Evolutionary conservation across 169 alveolate species (phyloP).

Genomic region (Plasmodium falciparum): DNA sequence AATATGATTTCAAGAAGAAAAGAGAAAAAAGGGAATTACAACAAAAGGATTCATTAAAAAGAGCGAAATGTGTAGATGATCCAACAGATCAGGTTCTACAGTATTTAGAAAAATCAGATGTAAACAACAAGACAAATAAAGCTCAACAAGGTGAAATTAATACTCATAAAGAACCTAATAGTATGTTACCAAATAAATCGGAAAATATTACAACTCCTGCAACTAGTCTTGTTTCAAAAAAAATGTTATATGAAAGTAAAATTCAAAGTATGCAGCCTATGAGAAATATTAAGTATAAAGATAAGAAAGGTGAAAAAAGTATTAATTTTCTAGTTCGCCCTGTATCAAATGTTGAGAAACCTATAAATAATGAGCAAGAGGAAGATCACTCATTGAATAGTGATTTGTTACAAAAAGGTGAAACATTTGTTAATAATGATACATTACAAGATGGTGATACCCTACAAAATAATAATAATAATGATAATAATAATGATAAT

Average conservation of each 20-base stretch:
- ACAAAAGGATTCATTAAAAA: conserved; percentile 64
- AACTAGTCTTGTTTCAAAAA: conserved; percentile 11
- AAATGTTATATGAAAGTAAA: conserved; percentile 46
- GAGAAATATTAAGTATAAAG: conserved; percentile 63
- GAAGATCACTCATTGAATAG: background rate
- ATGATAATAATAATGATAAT: background rate
- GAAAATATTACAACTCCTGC: background rate
- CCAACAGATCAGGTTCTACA: background rate
- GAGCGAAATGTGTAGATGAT: conserved; percentile 38
- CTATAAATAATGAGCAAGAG: background rate
- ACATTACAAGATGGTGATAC: too few species aligned
- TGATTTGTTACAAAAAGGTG: too few species aligned
- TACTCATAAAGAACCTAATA: background rate
- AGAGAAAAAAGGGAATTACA: conserved; percentile 82
- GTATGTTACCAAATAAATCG: background rate
- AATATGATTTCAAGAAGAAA: conserved; percentile 87
- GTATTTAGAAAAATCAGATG: background rate
- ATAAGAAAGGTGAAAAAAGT: conserved; percentile 69
- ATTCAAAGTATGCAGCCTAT: conserved; percentile 75
- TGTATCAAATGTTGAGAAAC: conserved; percentile 4
- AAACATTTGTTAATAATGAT: too few species aligned
- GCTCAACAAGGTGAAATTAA: background rate
- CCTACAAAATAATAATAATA: background rate
- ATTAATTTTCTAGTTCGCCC: conserved; percentile 74
- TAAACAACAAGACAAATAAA: background rate